Base-by-base conservation (phyloP, 2,329 filamentous ascomycete genomes). In the Monosporascus cannonballus region DNA sequence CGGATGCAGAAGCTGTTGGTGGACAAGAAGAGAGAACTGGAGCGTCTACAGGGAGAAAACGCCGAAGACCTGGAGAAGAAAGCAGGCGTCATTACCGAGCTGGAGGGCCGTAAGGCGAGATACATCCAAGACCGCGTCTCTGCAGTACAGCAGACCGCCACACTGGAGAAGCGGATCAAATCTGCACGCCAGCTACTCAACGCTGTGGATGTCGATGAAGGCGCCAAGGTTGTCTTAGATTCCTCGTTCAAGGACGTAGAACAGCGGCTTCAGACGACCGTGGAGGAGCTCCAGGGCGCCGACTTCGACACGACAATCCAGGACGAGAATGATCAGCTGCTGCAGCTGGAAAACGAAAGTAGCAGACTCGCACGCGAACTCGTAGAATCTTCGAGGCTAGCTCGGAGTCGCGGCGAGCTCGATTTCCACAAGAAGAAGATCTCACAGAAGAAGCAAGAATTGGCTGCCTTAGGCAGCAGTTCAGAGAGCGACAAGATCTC, bases 131-230 rank as follows among this genome's bases (percentile, higher is more conserved):
- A 85, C 59, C 94, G 92, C 51, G 79, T 87, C 24, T 83, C 80
- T 46, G 84, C 90, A 5, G 87, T 83, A 61, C 81, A 88, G 59
- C 84, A 89, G 47, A 90, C 96, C 54, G 73, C 76, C 1, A 72
- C 77, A 6, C 91, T 94, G 59, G 90, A 96, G 54, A 84, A 80
- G 63, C 87, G 87, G 51, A 82, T 86, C 6, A 71, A 71, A 3
- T 72, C 74, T 1, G 76, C 92, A 36, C 89, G 96, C 64, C 78
- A 74, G 47, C 83, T 87, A 34, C 75, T 90, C 34, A 79, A 86
- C 61, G 75, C 76, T n/a, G 86, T 99, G 51, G 80, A 87, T 37
- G 79, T 92, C 30, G 93, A 99, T 61, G 93, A 97, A 71, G 92
- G 92, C 3, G 82, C 83, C 34, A 89, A 90, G 67, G 87, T 88